Conservation (phyloP, 305 asterid species). For the Nicotiana rustica region DNA sequence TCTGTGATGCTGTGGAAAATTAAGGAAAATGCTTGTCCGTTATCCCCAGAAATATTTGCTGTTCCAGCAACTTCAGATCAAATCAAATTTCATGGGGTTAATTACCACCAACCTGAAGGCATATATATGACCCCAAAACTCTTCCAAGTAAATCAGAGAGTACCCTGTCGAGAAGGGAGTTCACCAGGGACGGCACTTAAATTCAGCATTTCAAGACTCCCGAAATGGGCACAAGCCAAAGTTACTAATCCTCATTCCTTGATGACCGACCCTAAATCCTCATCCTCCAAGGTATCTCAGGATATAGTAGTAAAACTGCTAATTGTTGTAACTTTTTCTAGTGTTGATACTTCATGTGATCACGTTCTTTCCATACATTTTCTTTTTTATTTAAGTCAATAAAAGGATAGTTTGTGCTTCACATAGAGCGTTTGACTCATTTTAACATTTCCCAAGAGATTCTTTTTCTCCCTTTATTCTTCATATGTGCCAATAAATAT, state of each 20-base stretch:
- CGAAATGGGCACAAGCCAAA: conserved; percentile 68
- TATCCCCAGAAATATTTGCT: conserved; percentile 41
- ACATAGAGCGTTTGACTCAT: neutral
- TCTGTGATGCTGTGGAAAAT: conserved; percentile 55
- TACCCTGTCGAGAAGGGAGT: conserved; percentile 39
- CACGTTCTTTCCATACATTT: neutral
- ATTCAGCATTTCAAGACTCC: conserved; percentile 74
- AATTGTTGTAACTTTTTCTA: conserved; percentile 2
- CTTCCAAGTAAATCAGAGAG: conserved; percentile 36
- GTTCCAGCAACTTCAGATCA: conserved; percentile 42
- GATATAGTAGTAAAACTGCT: conserved; percentile 21
- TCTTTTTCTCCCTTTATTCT: neutral
- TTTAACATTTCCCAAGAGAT: neutral
- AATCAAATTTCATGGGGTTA: conserved; percentile 39
- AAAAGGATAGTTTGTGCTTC: neutral
- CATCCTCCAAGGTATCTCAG: conserved; percentile 51
- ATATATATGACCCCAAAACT: conserved; percentile 37
- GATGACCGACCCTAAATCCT: conserved; percentile 40
- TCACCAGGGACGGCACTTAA: conserved; percentile 48
- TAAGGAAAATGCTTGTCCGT: conserved; percentile 43
- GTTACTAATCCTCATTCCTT: conserved; percentile 42
- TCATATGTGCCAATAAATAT: neutral
- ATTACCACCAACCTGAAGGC: conserved; percentile 41
- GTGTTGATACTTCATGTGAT: neutral
- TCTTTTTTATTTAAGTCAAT: neutral